Evolutionary conservation across 257 asterid genomes (phyloP), one percentile per base, ranked within the genome.

Genomic region (Echites panduratus): DNA sequence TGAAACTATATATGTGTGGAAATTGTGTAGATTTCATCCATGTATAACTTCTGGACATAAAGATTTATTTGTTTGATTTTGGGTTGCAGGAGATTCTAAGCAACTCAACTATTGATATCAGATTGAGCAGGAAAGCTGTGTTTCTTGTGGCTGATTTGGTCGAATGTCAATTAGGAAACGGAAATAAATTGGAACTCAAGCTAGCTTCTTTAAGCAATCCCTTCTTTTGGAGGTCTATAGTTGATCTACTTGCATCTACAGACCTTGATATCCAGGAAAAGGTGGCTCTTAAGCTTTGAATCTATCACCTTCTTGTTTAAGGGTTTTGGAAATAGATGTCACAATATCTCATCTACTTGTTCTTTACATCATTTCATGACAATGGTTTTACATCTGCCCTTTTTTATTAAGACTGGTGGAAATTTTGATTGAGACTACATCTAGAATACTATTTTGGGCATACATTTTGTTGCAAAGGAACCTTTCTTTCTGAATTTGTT

Each of bases 201-300:
- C 76, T 75, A 41, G 85, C 88, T 54, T 75, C 83, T 82, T 86
- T 89, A 83, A 80, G 86, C 82, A 86, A 79, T 73, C 91, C 57
- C 24, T 68, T 75, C 47, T 78, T 89, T 77, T 76, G 90, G 76
- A 88, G 85, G 83, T 83, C 97, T 26, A 80, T 92, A 73, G 93
- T 88, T 72, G 88, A 87, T 80, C 80, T 85, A 69, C 75, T 86
- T 77, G 81, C 79, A 29, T 78, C 91, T 58, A 32, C 64, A 13
- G 97, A 92, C 82, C 85, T 90, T 68, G 98, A 92, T 88, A 95
- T 92, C 72, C 92, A 81, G 83, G 98, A 92, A 81, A 92, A 92
- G 98, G 98, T 92, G 68, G 48, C 29, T 76, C 24, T 50, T 72
- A 47, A 52, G 40, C 61, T 56, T 67, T 69, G 52, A 52, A 44